phyloP scores from a whole-genome alignment of 2,329 filamentous ascomycete species.

The Xylariomycetidae sp. region DNA sequence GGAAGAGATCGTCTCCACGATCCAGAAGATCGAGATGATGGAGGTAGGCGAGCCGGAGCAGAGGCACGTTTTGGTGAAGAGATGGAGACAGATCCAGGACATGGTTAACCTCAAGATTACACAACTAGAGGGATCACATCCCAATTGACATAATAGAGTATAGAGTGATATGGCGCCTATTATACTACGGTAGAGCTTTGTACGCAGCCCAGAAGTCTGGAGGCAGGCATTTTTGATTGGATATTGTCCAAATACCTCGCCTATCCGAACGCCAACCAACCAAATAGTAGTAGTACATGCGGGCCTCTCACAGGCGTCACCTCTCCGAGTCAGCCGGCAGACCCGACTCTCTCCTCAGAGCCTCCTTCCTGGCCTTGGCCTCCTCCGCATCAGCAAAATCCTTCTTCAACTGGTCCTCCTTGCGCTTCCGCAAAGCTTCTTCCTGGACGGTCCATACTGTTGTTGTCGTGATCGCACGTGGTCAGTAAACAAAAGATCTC shows the following conservation, averaged over 20 bases:
- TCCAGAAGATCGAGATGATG: constrained; percentile 24
- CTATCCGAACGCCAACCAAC: no score
- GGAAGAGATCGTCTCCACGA: constrained; percentile 23
- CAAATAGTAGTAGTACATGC: no score
- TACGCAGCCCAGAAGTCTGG: no score
- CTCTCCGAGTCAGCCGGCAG: constrained; percentile 10
- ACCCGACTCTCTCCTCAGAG: constrained; percentile 34
- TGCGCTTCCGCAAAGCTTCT: constrained; percentile 31
- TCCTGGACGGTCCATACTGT: constrained; percentile 42
- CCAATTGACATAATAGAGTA: constrained; percentile 2
- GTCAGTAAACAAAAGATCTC: neutral
- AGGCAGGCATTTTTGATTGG: no score
- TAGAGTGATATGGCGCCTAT: no score
- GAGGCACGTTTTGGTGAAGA: constrained; percentile 30
- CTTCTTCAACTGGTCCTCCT: constrained; percentile 29
- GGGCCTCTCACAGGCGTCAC: no score
- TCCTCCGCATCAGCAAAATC: constrained; percentile 32
- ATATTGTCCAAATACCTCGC: no score
- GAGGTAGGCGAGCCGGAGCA: constrained; percentile 29
- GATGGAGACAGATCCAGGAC: constrained; percentile 39
- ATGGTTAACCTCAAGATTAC: constrained; percentile 34
- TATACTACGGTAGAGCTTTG: no score
- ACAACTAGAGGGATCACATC: constrained; percentile 16
- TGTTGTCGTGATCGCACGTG: constrained; percentile 1
- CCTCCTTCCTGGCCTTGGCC: constrained; percentile 34